Percentiles rank a stretch among this genome's conserved stretches.
These are phyloP conservation scores for Dioszegia crocea DNA, from an alignment of 768 basidiomycete genomes.

Conservation along the genomic window DNA sequence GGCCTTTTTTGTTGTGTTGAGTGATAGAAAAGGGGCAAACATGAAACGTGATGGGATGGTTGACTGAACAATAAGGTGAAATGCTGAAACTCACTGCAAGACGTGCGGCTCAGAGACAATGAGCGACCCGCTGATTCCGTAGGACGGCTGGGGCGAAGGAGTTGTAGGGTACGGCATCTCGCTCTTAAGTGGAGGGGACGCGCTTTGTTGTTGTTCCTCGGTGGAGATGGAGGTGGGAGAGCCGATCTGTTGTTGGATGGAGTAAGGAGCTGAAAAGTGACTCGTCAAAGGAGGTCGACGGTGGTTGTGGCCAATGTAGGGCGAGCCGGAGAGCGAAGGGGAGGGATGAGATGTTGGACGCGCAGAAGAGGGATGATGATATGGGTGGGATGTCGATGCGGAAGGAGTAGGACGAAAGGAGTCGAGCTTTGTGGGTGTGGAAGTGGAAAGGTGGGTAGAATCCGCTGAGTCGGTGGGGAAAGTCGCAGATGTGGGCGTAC, in stretches of 20 bases:
- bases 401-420: conserved; percentile 8
- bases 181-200: background rate
- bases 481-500: conserved; percentile 3
- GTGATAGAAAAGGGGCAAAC: background rate
- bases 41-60: background rate
- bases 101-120: conserved; percentile 20
- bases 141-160: conserved; percentile 30
- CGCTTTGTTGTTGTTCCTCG: no score
- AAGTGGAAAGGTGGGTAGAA: conserved; percentile 9
- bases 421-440: conserved; percentile 4
- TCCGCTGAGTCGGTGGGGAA: conserved; percentile 8
- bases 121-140: conserved; percentile 31
- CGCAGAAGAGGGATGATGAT: background rate
- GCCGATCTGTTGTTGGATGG: conserved; percentile 1
- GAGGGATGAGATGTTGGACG: background rate
- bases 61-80: background rate
- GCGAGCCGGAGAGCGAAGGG: conserved; percentile 7
- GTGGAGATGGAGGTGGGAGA: background rate
- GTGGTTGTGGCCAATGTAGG: background rate
- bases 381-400: background rate
- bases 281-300: background rate
- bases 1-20: background rate
- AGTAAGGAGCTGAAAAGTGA: background rate
- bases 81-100: conserved; percentile 25
- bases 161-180: conserved; percentile 29